phyloP scores from a whole-genome alignment of 1,284 basidiomycete genomes.

The Ustilago bromivora region DNA sequence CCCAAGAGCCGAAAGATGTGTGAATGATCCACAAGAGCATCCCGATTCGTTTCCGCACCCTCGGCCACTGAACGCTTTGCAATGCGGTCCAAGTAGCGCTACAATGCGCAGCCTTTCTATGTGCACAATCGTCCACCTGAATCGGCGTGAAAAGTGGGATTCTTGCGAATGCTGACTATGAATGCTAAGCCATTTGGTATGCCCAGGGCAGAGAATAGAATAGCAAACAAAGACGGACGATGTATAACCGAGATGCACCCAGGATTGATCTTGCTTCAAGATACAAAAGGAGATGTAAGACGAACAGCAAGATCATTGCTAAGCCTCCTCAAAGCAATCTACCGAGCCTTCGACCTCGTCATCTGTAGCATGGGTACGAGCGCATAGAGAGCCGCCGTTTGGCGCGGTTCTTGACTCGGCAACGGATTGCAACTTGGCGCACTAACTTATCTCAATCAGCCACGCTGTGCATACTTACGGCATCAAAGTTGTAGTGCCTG shows the following conservation, averaged over 20 bases:
- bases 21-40: too few relatives aligned
- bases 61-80: background rate
- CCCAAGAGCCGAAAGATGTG: too few relatives aligned
- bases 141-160: background rate
- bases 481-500: background rate
- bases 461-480: background rate
- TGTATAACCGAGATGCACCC: background rate
- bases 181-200: background rate
- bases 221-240: conserved; percentile 18
- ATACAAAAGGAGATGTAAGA: background rate
- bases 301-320: background rate
- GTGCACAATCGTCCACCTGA: background rate
- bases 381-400: background rate
- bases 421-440: background rate
- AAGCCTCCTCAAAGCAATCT: too few relatives aligned
- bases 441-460: background rate
- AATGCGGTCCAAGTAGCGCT: background rate
- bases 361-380: background rate
- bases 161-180: background rate
- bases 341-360: too few relatives aligned
- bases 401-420: background rate
- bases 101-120: too few relatives aligned
- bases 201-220: background rate
- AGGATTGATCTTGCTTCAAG: background rate
- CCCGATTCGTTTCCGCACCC: too few relatives aligned